Evolutionary conservation across 495 filamentous ascomycete species (phyloP), one percentile per base, ranked within the genome.

Genomic region (Penicillium egyptiacum): DNA sequence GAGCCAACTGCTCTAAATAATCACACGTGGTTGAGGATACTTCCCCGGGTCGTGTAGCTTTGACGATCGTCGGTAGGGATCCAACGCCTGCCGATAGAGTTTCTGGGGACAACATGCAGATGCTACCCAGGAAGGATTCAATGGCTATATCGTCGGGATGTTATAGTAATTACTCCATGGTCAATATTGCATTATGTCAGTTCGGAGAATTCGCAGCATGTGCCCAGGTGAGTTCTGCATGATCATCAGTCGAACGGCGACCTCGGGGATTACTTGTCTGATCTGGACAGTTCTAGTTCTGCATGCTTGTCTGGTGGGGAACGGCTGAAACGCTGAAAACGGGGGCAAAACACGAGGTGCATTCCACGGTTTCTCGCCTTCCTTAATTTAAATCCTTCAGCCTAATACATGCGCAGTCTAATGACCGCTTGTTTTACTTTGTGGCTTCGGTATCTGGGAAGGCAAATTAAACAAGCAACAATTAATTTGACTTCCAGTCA

Each of bases 61-160:
- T 26, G 35, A 3, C 40, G 48, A 51, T 51, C 48, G 28, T 41
- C 11, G 23, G 39, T 48, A 17, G 23, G 39, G 31, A 51, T 51
- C 49, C 23, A 16, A 17, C 49, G 49, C 49, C 35, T 54, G 51
- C 25, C 30, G 11, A 33, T 33, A 33, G 30, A 14, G 30, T 33
- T 33, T 14, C 30, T 33, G 30, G 5, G 4, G 10, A 33, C 10
- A 33, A 33, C 11, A 30, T 30, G 28, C 28, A 30, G 28, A 33
- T 33, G 30, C 30, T 33, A 11, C 4, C 3, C 11, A 33, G 30
- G 10, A 11, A 31, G 30, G 30, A 12, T 31, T 31, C 28, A 10
- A 30, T 10, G 9, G 9, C 28, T 33, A 33, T 14, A 10, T 31
- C 30, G 30, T 33, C 12, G 30, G 10, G 11, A 33, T 12, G 30